Percentiles rank a stretch among this genome's conserved stretches.
These are phyloP conservation scores for Verbena officinalis DNA, from an alignment of 257 asterid genomes.

Conservation along the genomic window DNA sequence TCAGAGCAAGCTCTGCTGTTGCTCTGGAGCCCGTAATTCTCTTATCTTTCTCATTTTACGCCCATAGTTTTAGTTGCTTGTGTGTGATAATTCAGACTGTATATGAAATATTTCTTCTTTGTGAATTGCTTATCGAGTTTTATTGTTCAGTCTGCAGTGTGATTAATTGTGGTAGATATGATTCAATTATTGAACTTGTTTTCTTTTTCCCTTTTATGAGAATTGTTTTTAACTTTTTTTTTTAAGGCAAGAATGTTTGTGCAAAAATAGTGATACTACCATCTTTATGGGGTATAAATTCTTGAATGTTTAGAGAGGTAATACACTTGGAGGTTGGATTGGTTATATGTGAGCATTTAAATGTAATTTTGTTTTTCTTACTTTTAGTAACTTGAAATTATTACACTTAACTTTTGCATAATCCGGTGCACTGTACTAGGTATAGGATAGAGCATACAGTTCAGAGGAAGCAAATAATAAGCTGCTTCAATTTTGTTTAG, in stretches of 20 bases:
- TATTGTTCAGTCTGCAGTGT: no score
- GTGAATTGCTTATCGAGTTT: neutral
- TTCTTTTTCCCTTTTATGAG: neutral
- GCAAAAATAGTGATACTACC: no score
- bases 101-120: neutral
- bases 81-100: no score
- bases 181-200: neutral
- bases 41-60: conserved; percentile 20
- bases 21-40: conserved; percentile 60
- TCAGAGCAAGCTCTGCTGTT: conserved; percentile 64
- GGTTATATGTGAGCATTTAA: neutral
- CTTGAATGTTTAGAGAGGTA: no score
- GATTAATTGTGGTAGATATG: neutral
- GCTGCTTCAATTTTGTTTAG: no score
- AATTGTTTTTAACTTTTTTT: no score
- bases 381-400: neutral
- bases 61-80: conserved; percentile 3
- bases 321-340: no score
- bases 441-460: neutral
- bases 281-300: neutral
- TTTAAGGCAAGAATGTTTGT: no score
- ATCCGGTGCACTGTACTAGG: no score
- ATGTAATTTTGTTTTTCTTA: neutral
- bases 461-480: neutral
- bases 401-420: no score